phyloP scores from a whole-genome alignment of 1,284 basidiomycete genomes.

The Microbotryum silenes-acaulis region DNA sequence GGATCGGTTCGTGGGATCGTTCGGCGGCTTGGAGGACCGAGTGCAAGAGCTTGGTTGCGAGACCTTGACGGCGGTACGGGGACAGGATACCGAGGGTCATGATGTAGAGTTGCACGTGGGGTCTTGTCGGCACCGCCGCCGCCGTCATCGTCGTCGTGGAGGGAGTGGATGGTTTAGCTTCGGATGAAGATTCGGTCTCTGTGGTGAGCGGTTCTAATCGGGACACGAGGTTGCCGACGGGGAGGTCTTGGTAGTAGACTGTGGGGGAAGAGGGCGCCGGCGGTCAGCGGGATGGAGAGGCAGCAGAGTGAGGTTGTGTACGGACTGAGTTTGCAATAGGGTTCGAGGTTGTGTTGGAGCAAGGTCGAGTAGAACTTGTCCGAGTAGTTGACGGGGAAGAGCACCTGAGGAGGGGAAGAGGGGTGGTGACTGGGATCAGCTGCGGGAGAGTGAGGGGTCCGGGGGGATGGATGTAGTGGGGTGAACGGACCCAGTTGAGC shows the following conservation, averaged over 20 bases:
- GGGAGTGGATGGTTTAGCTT: background rate
- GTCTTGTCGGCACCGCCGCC: conserved; percentile 1
- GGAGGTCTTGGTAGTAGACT: conserved; percentile 43
- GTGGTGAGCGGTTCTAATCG: conserved; percentile 35
- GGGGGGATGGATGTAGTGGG: background rate
- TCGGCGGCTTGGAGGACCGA: conserved; percentile 38
- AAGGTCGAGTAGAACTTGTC: conserved; percentile 33
- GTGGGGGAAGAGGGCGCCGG: background rate
- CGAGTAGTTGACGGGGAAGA: conserved; percentile 33
- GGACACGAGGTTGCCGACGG: conserved; percentile 41
- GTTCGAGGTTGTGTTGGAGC: conserved; percentile 21
- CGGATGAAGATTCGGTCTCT: conserved; percentile 13
- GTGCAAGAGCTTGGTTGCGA: conserved; percentile 39
- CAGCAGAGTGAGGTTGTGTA: background rate
- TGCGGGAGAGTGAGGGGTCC: background rate
- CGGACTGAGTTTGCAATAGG: conserved; percentile 31
- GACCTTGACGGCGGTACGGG: conserved; percentile 42
- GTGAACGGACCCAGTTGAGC: conserved; percentile 23
- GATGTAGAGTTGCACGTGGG: conserved; percentile 38
- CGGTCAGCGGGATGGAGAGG: background rate
- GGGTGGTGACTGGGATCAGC: background rate
- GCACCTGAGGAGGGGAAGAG: conserved; percentile 5
- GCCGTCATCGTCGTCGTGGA: background rate
- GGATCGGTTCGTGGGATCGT: conserved; percentile 32
- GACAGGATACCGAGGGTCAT: conserved; percentile 44